Conservation (phyloP, 331 rosid genomes). For the Spiraea crenata region DNA sequence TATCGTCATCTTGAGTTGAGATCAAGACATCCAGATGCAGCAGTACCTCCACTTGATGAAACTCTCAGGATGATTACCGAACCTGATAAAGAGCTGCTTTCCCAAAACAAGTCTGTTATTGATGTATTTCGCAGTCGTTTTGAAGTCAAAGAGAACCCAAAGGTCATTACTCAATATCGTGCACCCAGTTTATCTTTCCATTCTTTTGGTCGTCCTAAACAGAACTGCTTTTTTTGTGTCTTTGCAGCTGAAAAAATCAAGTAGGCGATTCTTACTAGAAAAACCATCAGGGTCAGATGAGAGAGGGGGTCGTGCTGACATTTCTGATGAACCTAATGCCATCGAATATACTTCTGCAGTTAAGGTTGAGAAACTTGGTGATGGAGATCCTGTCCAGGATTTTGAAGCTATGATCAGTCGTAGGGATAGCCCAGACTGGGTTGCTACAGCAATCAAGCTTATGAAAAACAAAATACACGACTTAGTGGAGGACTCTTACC, state of each 20-base stretch:
- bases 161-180: slow-evolving; percentile 29
- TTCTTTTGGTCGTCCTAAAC: neutral
- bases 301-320: slow-evolving; percentile 39
- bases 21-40: slow-evolving; percentile 71
- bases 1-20: slow-evolving; percentile 65
- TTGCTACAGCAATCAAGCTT: slow-evolving; percentile 58
- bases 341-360: slow-evolving; percentile 25
- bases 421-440: slow-evolving; percentile 72
- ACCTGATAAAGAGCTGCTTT: slow-evolving; percentile 57
- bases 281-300: slow-evolving; percentile 34
- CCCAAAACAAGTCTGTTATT: slow-evolving; percentile 44
- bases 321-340: slow-evolving; percentile 34
- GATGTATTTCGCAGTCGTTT: slow-evolving; percentile 47
- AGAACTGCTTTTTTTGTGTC: slow-evolving; percentile 17
- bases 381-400: slow-evolving; percentile 66
- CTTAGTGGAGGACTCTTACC: slow-evolving; percentile 60
- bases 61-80: slow-evolving; percentile 72
- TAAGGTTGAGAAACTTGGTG: slow-evolving; percentile 64
- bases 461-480: slow-evolving; percentile 64
- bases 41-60: slow-evolving; percentile 76
- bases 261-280: slow-evolving; percentile 39
- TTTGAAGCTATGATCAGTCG: slow-evolving; percentile 78
- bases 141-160: slow-evolving; percentile 63
- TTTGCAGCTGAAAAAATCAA: slow-evolving; percentile 57
- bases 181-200: neutral